Evolutionary conservation across 2,329 filamentous ascomycete genomes (phyloP).

Genomic region (Pleomassaria siparia): DNA sequence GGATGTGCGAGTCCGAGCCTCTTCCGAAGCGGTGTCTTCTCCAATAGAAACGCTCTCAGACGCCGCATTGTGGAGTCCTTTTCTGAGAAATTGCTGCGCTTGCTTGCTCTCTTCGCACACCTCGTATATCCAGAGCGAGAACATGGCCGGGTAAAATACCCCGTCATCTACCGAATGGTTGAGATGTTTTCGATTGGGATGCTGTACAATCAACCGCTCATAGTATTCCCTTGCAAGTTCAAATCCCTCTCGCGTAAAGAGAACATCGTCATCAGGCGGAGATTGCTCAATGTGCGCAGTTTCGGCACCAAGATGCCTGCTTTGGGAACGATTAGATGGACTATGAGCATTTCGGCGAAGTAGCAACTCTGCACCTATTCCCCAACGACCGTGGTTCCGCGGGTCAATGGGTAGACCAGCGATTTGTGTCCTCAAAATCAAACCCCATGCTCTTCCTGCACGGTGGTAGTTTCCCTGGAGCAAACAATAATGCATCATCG

Average conservation of each 20-base stretch:
- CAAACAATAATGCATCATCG: constrained; percentile 72
- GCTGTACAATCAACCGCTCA: constrained; percentile 73
- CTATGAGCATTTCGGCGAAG: constrained; percentile 55
- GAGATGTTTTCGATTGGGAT: constrained; percentile 65
- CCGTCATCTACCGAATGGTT: constrained; percentile 64
- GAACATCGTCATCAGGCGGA: constrained; percentile 4
- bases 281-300: constrained; percentile 2
- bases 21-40: constrained; percentile 14
- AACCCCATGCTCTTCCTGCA: constrained; percentile 72
- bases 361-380: constrained; percentile 80
- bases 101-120: constrained; percentile 62
- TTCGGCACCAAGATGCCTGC: neutral
- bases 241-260: constrained; percentile 51
- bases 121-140: constrained; percentile 79
- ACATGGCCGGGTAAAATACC: constrained; percentile 80
- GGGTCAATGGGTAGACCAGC: constrained; percentile 65
- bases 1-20: constrained; percentile 29
- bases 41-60: constrained; percentile 11
- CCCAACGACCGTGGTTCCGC: constrained; percentile 72
- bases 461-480: constrained; percentile 69
- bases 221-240: constrained; percentile 68
- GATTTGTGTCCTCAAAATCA: constrained; percentile 67
- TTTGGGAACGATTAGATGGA: constrained; percentile 3
- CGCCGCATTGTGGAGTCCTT: constrained; percentile 1
- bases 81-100: constrained; percentile 26